Evolutionary conservation across 768 basidiomycete species (phyloP), one percentile per base, ranked within the genome.

Genomic region (Tricholoma saponaceum): DNA sequence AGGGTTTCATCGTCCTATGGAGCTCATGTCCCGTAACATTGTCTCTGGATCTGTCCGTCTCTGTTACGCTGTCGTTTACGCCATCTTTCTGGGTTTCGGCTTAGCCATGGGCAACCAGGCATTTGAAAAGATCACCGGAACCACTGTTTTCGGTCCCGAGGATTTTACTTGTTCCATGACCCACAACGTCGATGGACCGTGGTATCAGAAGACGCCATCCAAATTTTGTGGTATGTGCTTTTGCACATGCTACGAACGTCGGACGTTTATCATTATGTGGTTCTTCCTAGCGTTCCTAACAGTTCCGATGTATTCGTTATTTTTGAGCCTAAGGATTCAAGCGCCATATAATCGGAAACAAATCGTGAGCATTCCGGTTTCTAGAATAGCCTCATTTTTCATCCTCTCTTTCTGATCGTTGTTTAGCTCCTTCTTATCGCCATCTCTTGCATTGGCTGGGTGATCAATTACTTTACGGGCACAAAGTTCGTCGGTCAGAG

Each of bases 21-120:
- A 94, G 66, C 72, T 93, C 20, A 83, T 90, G 58, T 87, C 90
- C 3, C 82, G 90, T 16, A 90, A 89, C 60, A 86, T 95, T 64
- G 84, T 92, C 28, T 79, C 90, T 0, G 91, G 93, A n/a, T 86
- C 90, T 10, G 91, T 94, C 30, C 80, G 90, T 37, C 76, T 94
- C 14, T 89, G 89, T 62, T 94, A 89, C 64, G 82, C 89, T 23
- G 77, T 90, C 53, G 79, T 89, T 56, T 95, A 94, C 66, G 85
- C 88, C n/a, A 75, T 87, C 16, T 87, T 86, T 68, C 76, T 89
- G 7, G 87, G 88, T 0, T 91, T 95, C 67, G 92, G 93, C 4
- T 82, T 93, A 9, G 83, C 90, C 0, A 90, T 94, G 47, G 91
- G 92, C 3, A 85, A 84, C 0, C 78, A 89, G 59, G 66, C 89